These are phyloP conservation scores for Lipomyces yamanashiensis DNA, from an alignment of 805 yeast species.

Conservation along the genomic window DNA sequence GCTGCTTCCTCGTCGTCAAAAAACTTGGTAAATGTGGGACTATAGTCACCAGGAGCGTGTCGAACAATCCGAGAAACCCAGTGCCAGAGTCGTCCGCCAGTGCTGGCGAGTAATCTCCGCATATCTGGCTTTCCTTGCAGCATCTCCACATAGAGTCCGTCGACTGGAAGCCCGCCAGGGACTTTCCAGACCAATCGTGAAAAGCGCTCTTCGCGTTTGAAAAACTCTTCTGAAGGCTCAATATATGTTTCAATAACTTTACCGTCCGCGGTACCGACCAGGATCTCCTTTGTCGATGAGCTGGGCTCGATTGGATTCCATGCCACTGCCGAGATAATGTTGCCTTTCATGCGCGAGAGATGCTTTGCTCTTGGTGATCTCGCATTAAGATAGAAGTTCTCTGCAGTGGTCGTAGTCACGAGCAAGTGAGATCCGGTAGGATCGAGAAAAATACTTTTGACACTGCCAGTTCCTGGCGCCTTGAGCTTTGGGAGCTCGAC, in stretches of 20 bases:
- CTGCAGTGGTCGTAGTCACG: constrained; percentile 53
- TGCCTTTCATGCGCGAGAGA: constrained; percentile 55
- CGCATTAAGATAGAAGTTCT: constrained; percentile 55
- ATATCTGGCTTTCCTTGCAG: constrained; percentile 36
- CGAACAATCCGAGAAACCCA: constrained; percentile 33
- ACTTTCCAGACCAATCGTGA: constrained; percentile 51
- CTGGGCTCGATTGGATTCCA: constrained; percentile 50
- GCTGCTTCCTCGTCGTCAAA: constrained; percentile 40
- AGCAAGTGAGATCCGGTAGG: constrained; percentile 58
- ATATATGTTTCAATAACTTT: constrained; percentile 53
- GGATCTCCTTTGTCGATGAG: constrained; percentile 52
- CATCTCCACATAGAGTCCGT: constrained; percentile 36
- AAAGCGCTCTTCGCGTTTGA: constrained; percentile 50
- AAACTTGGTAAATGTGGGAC: constrained; percentile 41
- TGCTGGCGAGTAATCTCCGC: constrained; percentile 27
- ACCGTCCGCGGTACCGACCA: constrained; percentile 58
- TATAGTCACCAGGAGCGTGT: constrained; percentile 36
- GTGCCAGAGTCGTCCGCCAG: constrained; percentile 35
- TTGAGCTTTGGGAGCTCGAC: constrained; percentile 41
- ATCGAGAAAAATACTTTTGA: constrained; percentile 53
- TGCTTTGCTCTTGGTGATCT: constrained; percentile 50
- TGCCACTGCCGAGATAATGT: constrained; percentile 50
- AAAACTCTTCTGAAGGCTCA: constrained; percentile 53
- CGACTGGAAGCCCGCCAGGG: constrained; percentile 40
- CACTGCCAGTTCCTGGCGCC: constrained; percentile 41